Evolutionary conservation across 2,329 filamentous ascomycete species (phyloP), one percentile per base, ranked within the genome.

Genomic region (Aspergillus piperis): DNA sequence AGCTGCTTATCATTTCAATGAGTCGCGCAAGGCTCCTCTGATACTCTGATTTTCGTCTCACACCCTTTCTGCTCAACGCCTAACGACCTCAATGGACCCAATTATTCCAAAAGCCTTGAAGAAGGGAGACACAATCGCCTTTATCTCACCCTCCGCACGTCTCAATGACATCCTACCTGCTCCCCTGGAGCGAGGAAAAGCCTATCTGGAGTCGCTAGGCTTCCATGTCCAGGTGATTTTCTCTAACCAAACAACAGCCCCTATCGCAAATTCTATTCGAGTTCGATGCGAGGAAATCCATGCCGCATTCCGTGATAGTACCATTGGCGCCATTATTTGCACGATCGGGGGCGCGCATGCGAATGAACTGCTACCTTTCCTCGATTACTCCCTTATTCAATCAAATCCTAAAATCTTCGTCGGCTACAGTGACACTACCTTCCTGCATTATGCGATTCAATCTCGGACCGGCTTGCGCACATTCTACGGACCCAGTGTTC

Each of bases 361-460:
- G 15, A 72, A 71, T 32, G 70, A 73, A 50, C 32, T 74, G 5
- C 61, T 74, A 0, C 68, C 59, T 0, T 61, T 66, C 25, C 62
- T 75, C 2, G 67, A 74, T 51, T 75, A 71, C 51, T 55, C 62
- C 2, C 49, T 75, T 27, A 71, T 75, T 19, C 58, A 48, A 21
- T 17, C 48, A 0, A 62, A 73, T 47, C 72, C 73, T 1, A 75
- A 74, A 61, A 71, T 74, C n/a, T 73, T 74, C 63, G 54, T 65
- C 21, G 72, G 71, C 8, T 73, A 68, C 53, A 70, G 65, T 2
- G 72, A 74, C 53, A 72, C 70, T 54, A 74, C 71, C 2, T 54
- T 70, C 5, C 59, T 74, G 15, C 67, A 70, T 64, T 8, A 54
- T n/a, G 52, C 52, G 13, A 41, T 54, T 6, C 23, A 44, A n/a